phyloP scores from a whole-genome alignment of 139 green algal species.

The Tetradesmus obliquus region DNA sequence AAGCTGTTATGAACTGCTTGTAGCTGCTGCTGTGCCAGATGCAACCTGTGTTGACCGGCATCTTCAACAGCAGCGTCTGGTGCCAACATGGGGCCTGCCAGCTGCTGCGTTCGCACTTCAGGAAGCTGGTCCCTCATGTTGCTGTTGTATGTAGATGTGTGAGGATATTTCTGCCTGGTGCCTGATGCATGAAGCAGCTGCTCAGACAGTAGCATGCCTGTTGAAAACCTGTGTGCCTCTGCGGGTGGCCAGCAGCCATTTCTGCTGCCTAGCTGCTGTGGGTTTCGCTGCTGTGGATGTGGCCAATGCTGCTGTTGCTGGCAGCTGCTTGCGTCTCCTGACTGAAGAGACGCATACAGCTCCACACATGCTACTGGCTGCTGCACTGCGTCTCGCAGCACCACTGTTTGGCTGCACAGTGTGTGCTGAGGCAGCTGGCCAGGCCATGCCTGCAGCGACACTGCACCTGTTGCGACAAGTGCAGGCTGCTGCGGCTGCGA shows the following conservation, averaged over 20 bases:
- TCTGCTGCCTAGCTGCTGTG: neutral
- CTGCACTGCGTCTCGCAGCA: conserved; percentile 1
- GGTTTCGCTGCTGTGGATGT: neutral
- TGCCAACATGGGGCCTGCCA: neutral
- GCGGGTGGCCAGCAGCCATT: neutral
- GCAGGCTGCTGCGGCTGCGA: neutral
- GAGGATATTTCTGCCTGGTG: neutral
- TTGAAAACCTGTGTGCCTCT: neutral
- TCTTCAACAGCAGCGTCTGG: neutral
- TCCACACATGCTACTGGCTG: conserved; percentile 11
- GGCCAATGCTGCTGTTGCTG: neutral
- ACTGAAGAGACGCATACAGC: conserved; percentile 1
- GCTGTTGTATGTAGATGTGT: neutral
- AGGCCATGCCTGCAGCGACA: neutral
- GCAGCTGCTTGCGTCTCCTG: neutral
- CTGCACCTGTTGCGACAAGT: neutral
- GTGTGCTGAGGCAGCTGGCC: neutral
- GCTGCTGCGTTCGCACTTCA: neutral
- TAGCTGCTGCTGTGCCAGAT: conserved; percentile 10
- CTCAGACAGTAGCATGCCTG: neutral
- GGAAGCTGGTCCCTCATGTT: neutral
- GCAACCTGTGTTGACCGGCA: neutral
- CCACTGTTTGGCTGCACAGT: conserved; percentile 3
- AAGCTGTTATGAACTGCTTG: neutral
- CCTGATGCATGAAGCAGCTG: neutral